Conservation (phyloP, 2,329 filamentous ascomycete genomes). For the Trichoderma sp. region DNA sequence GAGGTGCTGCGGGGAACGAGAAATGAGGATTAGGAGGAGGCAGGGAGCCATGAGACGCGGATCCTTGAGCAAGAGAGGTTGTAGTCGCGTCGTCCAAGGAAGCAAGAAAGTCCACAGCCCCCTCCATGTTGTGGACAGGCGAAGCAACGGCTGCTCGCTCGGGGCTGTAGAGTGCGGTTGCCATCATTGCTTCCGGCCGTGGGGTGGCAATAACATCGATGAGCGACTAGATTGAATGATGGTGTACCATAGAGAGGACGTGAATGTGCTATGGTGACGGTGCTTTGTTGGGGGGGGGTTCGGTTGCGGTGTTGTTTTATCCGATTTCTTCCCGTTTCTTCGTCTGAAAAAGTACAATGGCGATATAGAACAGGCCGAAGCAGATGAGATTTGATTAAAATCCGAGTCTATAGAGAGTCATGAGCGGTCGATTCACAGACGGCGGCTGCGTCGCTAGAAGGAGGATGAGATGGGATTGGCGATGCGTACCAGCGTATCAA, state of each 20-base stretch:
- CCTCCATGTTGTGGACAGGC: slow-evolving; percentile 28
- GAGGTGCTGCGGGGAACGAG: slow-evolving; percentile 55
- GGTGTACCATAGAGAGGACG: slow-evolving; percentile 40
- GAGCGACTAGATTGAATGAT: slow-evolving; percentile 38
- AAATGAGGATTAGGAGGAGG: slow-evolving; percentile 64
- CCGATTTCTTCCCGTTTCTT: not conserved
- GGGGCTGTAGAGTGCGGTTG: slow-evolving; percentile 39
- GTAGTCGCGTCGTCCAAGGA: slow-evolving; percentile 24
- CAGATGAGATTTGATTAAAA: slow-evolving; percentile 20
- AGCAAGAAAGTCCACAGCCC: slow-evolving; percentile 27
- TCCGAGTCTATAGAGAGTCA: slow-evolving; percentile 19
- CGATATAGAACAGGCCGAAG: slow-evolving; percentile 21
- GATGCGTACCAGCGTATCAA: slow-evolving; percentile 19
- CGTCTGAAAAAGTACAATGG: slow-evolving; percentile 1
- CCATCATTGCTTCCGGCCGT: slow-evolving; percentile 47
- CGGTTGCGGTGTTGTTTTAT: not conserved
- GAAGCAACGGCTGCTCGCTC: slow-evolving; percentile 36
- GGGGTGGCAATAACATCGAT: slow-evolving; percentile 47
- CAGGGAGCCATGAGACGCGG: slow-evolving; percentile 18
- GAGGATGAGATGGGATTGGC: not conserved
- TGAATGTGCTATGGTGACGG: not conserved
- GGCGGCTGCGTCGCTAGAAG: not conserved
- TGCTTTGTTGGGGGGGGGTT: not conserved
- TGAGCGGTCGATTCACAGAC: not conserved
- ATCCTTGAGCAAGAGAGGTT: slow-evolving; percentile 23